These are phyloP conservation scores for Rosa chinensis DNA, from an alignment of 306 rosid species.

Conservation along the genomic window DNA sequence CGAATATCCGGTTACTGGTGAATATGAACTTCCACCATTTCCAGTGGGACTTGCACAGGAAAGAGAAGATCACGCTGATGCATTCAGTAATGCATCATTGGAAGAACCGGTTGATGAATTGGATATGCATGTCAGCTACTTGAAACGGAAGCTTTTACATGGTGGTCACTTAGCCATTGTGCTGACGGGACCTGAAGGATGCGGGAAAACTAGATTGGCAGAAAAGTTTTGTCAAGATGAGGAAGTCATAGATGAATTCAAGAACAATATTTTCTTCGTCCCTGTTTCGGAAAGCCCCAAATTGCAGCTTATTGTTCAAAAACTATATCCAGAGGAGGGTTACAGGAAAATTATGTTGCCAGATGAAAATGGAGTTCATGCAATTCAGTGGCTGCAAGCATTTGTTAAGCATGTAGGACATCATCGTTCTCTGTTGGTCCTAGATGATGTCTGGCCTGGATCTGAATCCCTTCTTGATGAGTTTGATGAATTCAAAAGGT, in stretches of 20 bases:
- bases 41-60: background rate
- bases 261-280: background rate
- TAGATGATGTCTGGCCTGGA: conserved; percentile 5
- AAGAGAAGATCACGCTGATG: background rate
- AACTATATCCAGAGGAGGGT: background rate
- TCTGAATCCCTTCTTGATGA: conserved; percentile 1
- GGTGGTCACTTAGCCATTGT: background rate
- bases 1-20: background rate
- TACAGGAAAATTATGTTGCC: background rate
- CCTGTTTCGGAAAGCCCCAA: background rate
- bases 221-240: background rate
- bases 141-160: conserved; percentile 9
- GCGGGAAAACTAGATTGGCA: conserved; percentile 20
- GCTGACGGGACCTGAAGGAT: conserved; percentile 15
- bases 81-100: background rate
- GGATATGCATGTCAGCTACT: background rate
- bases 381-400: background rate
- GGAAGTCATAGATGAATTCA: conserved; percentile 8
- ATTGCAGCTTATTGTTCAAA: background rate
- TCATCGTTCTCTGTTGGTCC: background rate
- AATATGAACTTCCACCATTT: background rate
- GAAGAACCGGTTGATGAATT: background rate
- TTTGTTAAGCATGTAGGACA: background rate
- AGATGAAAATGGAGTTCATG: background rate
- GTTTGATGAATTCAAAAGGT: background rate